Percentiles rank a stretch among this genome's conserved stretches.
Evolutionary conservation across 805 yeast genomes (phyloP).

Genomic region (Kurtzmaniella cleridarum): DNA sequence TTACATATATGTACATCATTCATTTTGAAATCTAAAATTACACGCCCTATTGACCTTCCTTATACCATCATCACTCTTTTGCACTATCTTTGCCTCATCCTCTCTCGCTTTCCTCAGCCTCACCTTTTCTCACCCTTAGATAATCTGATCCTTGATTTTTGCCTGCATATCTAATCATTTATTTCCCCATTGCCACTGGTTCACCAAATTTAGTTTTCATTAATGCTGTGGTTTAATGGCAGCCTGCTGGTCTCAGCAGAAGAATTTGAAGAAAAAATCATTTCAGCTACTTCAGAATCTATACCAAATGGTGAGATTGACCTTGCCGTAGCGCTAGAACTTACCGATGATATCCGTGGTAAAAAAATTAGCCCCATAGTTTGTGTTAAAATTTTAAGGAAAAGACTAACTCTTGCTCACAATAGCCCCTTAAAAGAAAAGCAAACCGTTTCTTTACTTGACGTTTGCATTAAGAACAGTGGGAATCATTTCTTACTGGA

Average conservation of each 20-base stretch:
- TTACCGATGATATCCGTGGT: conserved; percentile 81
- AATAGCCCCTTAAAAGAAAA: conserved; percentile 77
- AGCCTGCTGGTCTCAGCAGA: conserved; percentile 24
- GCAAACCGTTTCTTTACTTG: conserved; percentile 71
- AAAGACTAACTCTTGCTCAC: conserved; percentile 52
- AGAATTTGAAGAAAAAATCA: conserved; percentile 57
- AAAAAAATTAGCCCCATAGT: conserved; percentile 74
- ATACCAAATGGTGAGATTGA: conserved; percentile 91
- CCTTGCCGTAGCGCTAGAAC: conserved; percentile 64
- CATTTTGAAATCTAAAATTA: too few species aligned
- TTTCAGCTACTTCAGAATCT: conserved; percentile 79
- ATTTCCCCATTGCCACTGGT: too few species aligned
- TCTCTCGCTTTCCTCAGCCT: too few species aligned
- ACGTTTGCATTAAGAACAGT: conserved; percentile 87
- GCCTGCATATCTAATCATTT: too few species aligned
- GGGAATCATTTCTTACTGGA: conserved; percentile 81
- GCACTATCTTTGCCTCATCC: too few species aligned
- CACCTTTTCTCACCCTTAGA: too few species aligned
- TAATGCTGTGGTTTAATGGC: conserved; percentile 53
- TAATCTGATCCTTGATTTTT: too few species aligned
- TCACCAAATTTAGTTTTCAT: too few species aligned
- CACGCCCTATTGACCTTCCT: too few species aligned
- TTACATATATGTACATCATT: too few species aligned
- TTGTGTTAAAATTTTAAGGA: conserved; percentile 80
- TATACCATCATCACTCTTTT: too few species aligned